A percentile compares a stretch with the other conserved stretches of the same genome.
Conservation (phyloP, 139 green algal genomes). For the Coelastrella sp. region DNA sequence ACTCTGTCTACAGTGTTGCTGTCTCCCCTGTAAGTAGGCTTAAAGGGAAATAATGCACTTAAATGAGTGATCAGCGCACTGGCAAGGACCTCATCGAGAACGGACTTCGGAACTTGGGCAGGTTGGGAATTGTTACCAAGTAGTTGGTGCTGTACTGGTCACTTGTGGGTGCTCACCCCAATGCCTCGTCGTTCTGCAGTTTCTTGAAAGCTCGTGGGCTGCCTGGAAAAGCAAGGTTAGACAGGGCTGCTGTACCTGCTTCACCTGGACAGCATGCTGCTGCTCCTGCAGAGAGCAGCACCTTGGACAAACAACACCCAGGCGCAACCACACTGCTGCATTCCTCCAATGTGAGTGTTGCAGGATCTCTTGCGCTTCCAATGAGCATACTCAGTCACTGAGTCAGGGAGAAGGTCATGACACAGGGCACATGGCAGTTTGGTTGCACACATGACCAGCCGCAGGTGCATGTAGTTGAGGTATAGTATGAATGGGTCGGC, state of each 20-base stretch:
- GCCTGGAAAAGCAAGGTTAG: slow-evolving; percentile 40
- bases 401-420: no score
- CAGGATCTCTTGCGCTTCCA: background rate
- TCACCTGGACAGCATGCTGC: background rate
- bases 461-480: no score
- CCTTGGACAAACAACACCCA: background rate
- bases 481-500: no score
- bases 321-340: background rate
- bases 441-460: no score
- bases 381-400: no score
- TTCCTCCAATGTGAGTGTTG: background rate
- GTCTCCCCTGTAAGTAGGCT: no score
- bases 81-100: slow-evolving; percentile 39
- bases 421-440: no score
- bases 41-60: background rate
- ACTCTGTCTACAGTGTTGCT: no score
- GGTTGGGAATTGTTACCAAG: background rate
- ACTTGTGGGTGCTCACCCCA: no score
- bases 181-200: slow-evolving; percentile 5
- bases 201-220: slow-evolving; percentile 36
- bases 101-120: slow-evolving; percentile 22
- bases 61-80: slow-evolving; percentile 41
- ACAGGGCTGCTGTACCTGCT: slow-evolving; percentile 3
- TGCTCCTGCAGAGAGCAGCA: background rate
- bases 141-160: background rate